Conservation (phyloP, 2,329 filamentous ascomycete genomes). For the Botrytis paeoniae region DNA sequence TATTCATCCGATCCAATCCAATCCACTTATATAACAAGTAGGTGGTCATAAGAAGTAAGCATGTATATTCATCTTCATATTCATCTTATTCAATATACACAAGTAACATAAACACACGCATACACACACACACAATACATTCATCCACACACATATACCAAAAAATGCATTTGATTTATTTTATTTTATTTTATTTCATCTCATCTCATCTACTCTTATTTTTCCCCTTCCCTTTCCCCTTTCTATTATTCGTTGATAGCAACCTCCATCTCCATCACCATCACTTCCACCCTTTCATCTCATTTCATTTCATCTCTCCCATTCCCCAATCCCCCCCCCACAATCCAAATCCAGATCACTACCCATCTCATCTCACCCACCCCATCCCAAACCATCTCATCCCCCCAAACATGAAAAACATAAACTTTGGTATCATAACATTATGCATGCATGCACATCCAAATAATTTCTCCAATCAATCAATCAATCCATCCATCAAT, state of each 20-base stretch:
- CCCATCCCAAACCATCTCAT: background rate
- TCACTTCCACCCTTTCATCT: background rate
- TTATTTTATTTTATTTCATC: background rate
- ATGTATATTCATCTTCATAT: too few species aligned
- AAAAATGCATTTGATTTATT: background rate
- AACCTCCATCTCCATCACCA: background rate
- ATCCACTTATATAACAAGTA: too few species aligned
- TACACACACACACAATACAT: too few species aligned
- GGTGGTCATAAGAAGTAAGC: too few species aligned
- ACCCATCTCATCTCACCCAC: background rate
- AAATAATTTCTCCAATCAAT: background rate
- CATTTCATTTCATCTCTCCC: background rate
- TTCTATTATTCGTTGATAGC: background rate
- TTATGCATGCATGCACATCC: background rate
- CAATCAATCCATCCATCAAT: background rate
- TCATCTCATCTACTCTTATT: background rate
- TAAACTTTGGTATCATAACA: conserved; percentile 4
- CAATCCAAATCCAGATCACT: background rate
- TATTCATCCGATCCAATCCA: too few species aligned
- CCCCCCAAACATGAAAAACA: background rate
- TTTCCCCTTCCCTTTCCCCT: background rate
- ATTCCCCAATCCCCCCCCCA: background rate
- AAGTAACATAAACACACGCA: too few species aligned
- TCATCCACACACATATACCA: background rate
- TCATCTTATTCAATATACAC: too few species aligned